Conservation (phyloP, 495 filamentous ascomycete species). For the Glonium stellatum region DNA sequence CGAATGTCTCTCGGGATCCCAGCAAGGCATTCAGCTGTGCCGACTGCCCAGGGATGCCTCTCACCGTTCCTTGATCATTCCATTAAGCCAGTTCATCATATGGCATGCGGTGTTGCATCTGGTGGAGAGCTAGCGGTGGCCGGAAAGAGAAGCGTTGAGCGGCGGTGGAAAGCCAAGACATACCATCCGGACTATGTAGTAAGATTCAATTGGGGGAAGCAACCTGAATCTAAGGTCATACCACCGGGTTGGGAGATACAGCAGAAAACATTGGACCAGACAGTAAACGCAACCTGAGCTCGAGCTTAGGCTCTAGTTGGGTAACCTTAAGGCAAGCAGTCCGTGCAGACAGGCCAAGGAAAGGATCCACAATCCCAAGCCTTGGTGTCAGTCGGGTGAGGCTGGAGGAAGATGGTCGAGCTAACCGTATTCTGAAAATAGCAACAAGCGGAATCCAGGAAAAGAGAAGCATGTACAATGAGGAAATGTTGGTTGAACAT, state of each 20-base stretch:
- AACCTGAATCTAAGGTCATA: neutral
- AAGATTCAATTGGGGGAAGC: neutral
- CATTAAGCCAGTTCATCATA: neutral
- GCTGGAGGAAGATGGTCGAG: neutral
- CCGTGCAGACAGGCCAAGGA: neutral
- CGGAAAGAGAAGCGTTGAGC: neutral
- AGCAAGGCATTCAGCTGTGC: neutral
- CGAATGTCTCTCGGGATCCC: neutral
- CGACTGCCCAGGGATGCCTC: neutral
- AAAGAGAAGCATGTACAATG: neutral
- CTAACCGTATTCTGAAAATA: neutral
- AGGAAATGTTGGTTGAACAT: neutral
- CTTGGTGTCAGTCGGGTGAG: neutral
- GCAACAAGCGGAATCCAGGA: neutral
- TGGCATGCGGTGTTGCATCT: slow-evolving; percentile 4
- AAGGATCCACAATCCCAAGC: neutral
- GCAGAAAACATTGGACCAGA: neutral
- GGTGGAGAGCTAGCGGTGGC: neutral
- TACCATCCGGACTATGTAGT: neutral
- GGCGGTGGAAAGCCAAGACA: neutral
- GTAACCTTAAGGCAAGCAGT: neutral
- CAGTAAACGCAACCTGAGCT: neutral
- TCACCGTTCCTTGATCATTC: neutral
- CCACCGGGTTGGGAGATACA: neutral
- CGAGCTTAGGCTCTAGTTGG: neutral